Evolutionary conservation across 2,329 filamentous ascomycete genomes (phyloP), one percentile per base, ranked within the genome.

Genomic region (Nemania diffusa): DNA sequence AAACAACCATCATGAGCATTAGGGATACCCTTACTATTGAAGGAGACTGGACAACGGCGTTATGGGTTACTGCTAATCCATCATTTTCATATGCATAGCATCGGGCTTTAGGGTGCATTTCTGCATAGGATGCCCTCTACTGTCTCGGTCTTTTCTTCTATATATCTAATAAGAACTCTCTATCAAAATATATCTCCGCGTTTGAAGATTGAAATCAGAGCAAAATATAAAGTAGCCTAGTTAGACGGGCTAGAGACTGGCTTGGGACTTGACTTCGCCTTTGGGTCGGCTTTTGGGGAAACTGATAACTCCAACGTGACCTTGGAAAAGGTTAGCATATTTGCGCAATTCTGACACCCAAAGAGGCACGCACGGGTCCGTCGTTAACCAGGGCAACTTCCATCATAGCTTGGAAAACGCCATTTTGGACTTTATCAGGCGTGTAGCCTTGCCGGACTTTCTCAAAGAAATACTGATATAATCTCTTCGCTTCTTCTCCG

Each of bases 361-460:
- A 26, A 37, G 22, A 46, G 9, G 24, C 17, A 63, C 82, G 74
- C 78, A 91, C 89, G 61, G 90, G 90, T 0, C 90, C 89, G 73
- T 98, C 95, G 73, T 98, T 98, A 57, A 97, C 90, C 32, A 97
- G 81, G 56, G 92, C 91, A 65, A 99, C 95, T 76, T 98, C 91
- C 96, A 99, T 99, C 94, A 97, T 97, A 57, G 96, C 96, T 77
- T 97, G 95, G 79, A 99, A 99, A 32, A 95, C 89, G n/a, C 97
- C 96, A 78, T 99, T 91, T 78, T 97, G 94, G 65, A 99, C 94
- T 70, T 86, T 90, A 8, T 93, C 92, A 6, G 87, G 79, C 5
- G 83, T 79, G 78, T 98, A 97, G 2, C 89, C 85, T 61, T 90
- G 84, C 73, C 90, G 87, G 48, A 98, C 89, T 73, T 91, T 92